phyloP scores from a whole-genome alignment of 2,329 filamentous ascomycete species.

The Xylaria sp. region DNA sequence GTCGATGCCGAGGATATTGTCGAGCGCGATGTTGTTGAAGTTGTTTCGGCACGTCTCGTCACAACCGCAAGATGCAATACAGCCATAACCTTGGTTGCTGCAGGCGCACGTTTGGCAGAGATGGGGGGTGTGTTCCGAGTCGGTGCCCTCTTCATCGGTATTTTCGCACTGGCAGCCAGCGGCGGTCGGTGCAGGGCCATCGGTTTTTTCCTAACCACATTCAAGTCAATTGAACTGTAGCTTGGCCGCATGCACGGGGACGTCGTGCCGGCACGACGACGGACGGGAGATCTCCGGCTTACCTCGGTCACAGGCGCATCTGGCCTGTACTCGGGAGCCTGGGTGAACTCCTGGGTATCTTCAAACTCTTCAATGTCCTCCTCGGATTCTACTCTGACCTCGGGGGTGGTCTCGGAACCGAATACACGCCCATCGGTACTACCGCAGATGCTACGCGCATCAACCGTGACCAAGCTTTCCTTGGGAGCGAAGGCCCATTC shows the following conservation, averaged over 20 bases:
- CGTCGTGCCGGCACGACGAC: background rate
- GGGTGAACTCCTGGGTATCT: slow-evolving; percentile 26
- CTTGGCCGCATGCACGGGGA: background rate
- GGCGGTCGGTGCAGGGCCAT: slow-evolving; percentile 17
- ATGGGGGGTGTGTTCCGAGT: slow-evolving; percentile 11
- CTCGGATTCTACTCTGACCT: slow-evolving; percentile 31
- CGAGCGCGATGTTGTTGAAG: slow-evolving; percentile 37
- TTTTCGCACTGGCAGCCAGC: slow-evolving; percentile 32
- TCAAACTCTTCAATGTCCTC: slow-evolving; percentile 33
- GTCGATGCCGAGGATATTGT: slow-evolving; percentile 35
- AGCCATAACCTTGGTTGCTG: slow-evolving; percentile 38
- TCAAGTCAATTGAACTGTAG: slow-evolving; percentile 19
- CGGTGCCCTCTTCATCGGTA: slow-evolving; percentile 20
- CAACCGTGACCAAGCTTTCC: slow-evolving; percentile 16
- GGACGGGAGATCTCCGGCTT: slow-evolving; percentile 16
- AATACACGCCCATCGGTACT: slow-evolving; percentile 36
- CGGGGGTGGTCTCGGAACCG: slow-evolving; percentile 34
- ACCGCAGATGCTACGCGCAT: slow-evolving; percentile 26
- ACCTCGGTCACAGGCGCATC: slow-evolving; percentile 39
- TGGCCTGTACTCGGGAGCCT: slow-evolving; percentile 30
- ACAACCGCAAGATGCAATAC: slow-evolving; percentile 39
- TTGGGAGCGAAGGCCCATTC: slow-evolving; percentile 38
- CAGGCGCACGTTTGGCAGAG: slow-evolving; percentile 36
- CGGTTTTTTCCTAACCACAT: slow-evolving; percentile 28
- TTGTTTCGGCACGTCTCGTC: slow-evolving; percentile 40